phyloP scores from a whole-genome alignment of 805 yeast genomes.

The Kluyveromyces dobzhanskii region DNA sequence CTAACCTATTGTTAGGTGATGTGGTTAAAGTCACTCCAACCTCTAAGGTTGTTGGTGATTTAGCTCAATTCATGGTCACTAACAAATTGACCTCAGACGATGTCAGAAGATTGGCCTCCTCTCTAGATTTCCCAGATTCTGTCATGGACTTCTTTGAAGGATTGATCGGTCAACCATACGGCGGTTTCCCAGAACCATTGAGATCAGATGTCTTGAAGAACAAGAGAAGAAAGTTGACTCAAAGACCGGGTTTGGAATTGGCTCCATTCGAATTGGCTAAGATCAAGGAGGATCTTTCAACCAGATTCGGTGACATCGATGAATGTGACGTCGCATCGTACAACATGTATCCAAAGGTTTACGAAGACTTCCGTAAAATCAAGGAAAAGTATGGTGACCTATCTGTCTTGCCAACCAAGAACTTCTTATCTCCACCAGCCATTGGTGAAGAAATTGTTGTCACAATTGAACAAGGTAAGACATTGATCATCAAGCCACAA shows the following conservation, averaged over 20 bases:
- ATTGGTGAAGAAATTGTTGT: conserved; percentile 84
- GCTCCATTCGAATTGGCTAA: conserved; percentile 72
- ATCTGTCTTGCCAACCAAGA: conserved; percentile 87
- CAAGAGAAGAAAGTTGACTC: conserved; percentile 82
- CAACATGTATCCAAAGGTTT: conserved; percentile 97
- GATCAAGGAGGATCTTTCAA: conserved; percentile 62
- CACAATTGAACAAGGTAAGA: conserved; percentile 91
- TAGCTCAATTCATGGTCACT: conserved; percentile 99
- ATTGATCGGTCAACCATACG: conserved; percentile 97
- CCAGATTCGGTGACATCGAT: conserved; percentile 70
- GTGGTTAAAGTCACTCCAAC: conserved; percentile 98
- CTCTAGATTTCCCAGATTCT: conserved; percentile 97
- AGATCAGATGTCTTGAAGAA: conserved; percentile 85
- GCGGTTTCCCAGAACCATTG: conserved; percentile 99
- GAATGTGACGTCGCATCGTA: conserved; percentile 92
- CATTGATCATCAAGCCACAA: conserved; percentile 79
- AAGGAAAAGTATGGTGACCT: conserved; percentile 82
- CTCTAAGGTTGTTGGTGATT: conserved; percentile 98
- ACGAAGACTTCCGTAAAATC: conserved; percentile 72
- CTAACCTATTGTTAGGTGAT: conserved; percentile 88
- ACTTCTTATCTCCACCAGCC: conserved; percentile 79
- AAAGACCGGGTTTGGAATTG: conserved; percentile 88
- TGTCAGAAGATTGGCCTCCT: conserved; percentile 76
- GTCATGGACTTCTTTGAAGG: conserved; percentile 98
- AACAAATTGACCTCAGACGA: conserved; percentile 83